Base-by-base conservation (phyloP, 441 rosid genomes). In the Biscutella laevigata region DNA sequence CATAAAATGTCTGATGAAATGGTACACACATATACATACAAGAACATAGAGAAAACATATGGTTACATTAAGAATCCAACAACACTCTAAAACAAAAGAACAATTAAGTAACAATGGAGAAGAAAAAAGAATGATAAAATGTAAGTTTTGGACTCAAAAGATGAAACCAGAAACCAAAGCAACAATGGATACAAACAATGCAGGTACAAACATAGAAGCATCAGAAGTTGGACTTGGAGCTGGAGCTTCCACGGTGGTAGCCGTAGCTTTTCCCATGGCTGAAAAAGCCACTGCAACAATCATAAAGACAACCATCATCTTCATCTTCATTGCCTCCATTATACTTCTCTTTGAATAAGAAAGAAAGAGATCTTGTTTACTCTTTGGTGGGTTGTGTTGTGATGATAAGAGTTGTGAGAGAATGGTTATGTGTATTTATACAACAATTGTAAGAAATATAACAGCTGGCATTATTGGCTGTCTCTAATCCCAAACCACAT, bases 201-300 rank as follows among this genome's bases (percentile, higher is more conserved):
- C 60, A 16, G 95, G 88, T 37, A 74, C 61, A 48, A 72, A 69
- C 35, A 65, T 39, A 33, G 76, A 24, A 33, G 85, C 87, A 62
- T 78, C 85, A 45, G 95, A 82, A 15, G 83, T 30, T 21, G 90
- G 90, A 52, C 66, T 44, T 10, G 90, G 95, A 22, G 95, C 80
- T 0, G 95, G 95, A 45, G 80, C 73, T 1, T 77, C 84, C 29
- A 79, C 75, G 38, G 88, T 87, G 10, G 75, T 42, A 1, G 75
- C 78, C 1, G 64, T 47, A 4, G 67, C 67, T n/a, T n/a, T n/a
- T n/a, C n/a, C n/a, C 8, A 59, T 56, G 34, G 75, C 47, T n/a
- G 81, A 75, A 36, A 72, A 65, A 19, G 70, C 74, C 81, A 77
- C 58, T 10, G 77, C 59, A 12, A 60, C 51, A 47, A 62, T 71